These are phyloP conservation scores for Globisporangium recalcitrans DNA, from an alignment of 352 stramenopile species.

Conservation along the genomic window DNA sequence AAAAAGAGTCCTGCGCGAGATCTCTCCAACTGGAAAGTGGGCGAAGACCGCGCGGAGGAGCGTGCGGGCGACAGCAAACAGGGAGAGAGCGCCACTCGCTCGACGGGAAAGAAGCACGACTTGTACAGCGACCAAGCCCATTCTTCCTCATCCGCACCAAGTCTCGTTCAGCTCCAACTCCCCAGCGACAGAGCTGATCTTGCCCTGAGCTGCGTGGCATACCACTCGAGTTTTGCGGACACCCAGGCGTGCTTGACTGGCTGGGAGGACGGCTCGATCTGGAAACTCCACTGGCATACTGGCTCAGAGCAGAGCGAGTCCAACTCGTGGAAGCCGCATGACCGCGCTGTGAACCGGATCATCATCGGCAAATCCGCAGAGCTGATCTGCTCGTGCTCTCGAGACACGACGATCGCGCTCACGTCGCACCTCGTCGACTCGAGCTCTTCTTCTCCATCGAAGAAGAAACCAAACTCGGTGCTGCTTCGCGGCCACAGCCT, in stretches of 20 bases:
- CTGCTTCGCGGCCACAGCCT: conserved; percentile 46
- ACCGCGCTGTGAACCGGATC: conserved; percentile 56
- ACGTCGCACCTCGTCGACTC: conserved; percentile 20
- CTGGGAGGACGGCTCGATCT: conserved; percentile 75
- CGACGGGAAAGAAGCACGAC: conserved; percentile 9
- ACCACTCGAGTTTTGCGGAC: conserved; percentile 22
- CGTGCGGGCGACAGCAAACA: not conserved
- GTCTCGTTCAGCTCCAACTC: not conserved
- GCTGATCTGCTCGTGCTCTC: conserved; percentile 69
- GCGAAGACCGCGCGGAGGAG: conserved; percentile 2
- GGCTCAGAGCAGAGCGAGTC: conserved; percentile 3
- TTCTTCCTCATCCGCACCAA: not conserved
- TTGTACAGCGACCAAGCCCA: conserved; percentile 1
- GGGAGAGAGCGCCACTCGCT: not conserved
- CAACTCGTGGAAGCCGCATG: conserved; percentile 43
- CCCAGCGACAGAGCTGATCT: conserved; percentile 12
- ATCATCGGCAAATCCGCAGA: conserved; percentile 32
- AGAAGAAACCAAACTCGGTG: conserved; percentile 16
- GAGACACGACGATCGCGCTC: conserved; percentile 67
- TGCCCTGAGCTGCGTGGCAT: conserved; percentile 48
- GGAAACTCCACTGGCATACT: conserved; percentile 33
- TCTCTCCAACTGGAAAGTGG: conserved; percentile 46
- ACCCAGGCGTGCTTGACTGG: conserved; percentile 37
- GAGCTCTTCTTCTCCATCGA: conserved; percentile 10
- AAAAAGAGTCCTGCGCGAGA: conserved; percentile 16